These are phyloP conservation scores for Tetrahymena borealis DNA, from an alignment of 73 alveolate genomes.

Conservation along the genomic window DNA sequence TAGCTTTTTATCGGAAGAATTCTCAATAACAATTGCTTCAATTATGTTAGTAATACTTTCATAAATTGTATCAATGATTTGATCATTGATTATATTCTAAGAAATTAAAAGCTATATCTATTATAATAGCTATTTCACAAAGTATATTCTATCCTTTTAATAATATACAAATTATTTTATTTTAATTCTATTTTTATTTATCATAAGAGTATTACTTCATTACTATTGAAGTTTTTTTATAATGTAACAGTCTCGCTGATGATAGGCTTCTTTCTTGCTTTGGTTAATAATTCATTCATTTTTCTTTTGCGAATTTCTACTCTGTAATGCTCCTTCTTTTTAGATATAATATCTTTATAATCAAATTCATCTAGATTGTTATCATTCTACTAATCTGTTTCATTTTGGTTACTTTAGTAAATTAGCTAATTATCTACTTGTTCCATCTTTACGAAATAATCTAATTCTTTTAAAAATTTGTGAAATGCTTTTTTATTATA, in stretches of 20 bases:
- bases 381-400: background rate
- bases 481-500: background rate
- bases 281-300: background rate
- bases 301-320: background rate
- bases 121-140: background rate
- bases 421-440: background rate
- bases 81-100: background rate
- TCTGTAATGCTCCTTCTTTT: background rate
- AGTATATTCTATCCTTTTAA: background rate
- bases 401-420: background rate
- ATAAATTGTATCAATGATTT: background rate
- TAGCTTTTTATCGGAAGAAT: background rate
- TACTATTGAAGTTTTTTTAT: background rate
- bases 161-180: background rate
- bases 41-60: background rate
- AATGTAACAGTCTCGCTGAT: background rate
- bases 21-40: background rate
- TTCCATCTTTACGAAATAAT: background rate
- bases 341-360: background rate
- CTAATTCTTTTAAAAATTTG: background rate
- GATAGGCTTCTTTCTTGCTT: background rate
- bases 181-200: background rate
- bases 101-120: background rate
- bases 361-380: background rate
- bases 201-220: background rate